These are phyloP conservation scores for Teunomyces stri DNA, from an alignment of 805 yeast species.

Conservation along the genomic window DNA sequence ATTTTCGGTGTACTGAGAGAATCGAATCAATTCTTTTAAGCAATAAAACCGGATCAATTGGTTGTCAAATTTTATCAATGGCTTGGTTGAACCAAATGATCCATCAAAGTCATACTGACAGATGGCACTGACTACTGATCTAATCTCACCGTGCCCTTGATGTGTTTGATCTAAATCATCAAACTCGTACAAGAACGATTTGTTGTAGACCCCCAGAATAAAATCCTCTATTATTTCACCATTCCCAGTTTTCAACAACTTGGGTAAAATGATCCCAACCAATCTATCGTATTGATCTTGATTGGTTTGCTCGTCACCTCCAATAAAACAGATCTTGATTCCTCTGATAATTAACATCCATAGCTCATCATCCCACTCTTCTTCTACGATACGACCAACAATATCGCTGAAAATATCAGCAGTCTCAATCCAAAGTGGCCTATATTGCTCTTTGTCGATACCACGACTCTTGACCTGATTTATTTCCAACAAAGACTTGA, in stretches of 20 bases:
- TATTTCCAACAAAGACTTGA: conserved; percentile 52
- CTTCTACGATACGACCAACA: conserved; percentile 27
- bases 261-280: conserved; percentile 41
- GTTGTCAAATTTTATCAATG: conserved; percentile 43
- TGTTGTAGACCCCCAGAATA: conserved; percentile 50
- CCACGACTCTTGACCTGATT: conserved; percentile 44
- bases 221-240: conserved; percentile 38
- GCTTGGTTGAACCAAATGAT: conserved; percentile 63
- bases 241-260: conserved; percentile 21
- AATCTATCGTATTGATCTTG: conserved; percentile 42
- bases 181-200: conserved; percentile 57
- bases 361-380: conserved; percentile 16
- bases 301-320: conserved; percentile 42
- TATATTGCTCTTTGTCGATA: conserved; percentile 15
- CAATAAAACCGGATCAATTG: conserved; percentile 53
- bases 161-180: conserved; percentile 49
- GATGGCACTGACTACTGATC: not conserved
- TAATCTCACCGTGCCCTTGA: conserved; percentile 8
- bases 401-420: conserved; percentile 39
- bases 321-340: conserved; percentile 39
- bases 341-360: conserved; percentile 46
- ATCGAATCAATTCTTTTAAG: conserved; percentile 50
- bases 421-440: conserved; percentile 56
- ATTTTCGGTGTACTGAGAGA: conserved; percentile 16
- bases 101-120: conserved; percentile 10